Conservation (phyloP, 2,329 filamentous ascomycete genomes). For the Cladosporium sp. region DNA sequence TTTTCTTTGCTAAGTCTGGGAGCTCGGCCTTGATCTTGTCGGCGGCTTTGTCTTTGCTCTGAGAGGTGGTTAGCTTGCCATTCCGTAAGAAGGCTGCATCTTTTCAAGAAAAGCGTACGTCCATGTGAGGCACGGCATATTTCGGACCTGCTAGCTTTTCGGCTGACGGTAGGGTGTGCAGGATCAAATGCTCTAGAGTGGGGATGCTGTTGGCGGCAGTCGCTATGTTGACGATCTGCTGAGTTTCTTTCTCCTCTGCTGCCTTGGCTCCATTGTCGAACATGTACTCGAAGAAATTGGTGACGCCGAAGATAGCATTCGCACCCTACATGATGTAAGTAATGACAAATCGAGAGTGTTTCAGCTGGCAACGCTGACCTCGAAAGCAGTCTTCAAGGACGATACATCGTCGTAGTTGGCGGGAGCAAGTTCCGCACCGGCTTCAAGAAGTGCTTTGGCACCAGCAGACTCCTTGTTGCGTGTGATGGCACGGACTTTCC, state of each 20-base stretch:
- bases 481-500: conserved; percentile 23
- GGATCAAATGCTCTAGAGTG: conserved; percentile 15
- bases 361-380: background rate
- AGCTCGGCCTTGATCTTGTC: conserved; percentile 14
- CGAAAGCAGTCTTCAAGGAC: conserved; percentile 15
- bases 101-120: background rate
- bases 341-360: too few species aligned
- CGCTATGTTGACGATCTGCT: conserved; percentile 17
- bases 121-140: conserved; percentile 4
- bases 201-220: conserved; percentile 12
- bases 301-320: conserved; percentile 16
- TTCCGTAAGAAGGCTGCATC: background rate
- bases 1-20: conserved; percentile 16
- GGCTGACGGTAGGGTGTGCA: conserved; percentile 13
- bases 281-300: conserved; percentile 18
- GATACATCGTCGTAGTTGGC: conserved; percentile 16
- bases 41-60: conserved; percentile 17
- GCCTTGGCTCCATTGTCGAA: conserved; percentile 7
- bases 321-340: conserved; percentile 6
- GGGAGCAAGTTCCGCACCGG: conserved; percentile 17
- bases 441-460: conserved; percentile 16
- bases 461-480: conserved; percentile 19
- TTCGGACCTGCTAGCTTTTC: conserved; percentile 12
- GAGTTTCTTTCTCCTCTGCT: conserved; percentile 13
- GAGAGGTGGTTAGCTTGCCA: background rate